Base-by-base conservation (phyloP, 2,329 filamentous ascomycete genomes). In the Aspergillus sp. region DNA sequence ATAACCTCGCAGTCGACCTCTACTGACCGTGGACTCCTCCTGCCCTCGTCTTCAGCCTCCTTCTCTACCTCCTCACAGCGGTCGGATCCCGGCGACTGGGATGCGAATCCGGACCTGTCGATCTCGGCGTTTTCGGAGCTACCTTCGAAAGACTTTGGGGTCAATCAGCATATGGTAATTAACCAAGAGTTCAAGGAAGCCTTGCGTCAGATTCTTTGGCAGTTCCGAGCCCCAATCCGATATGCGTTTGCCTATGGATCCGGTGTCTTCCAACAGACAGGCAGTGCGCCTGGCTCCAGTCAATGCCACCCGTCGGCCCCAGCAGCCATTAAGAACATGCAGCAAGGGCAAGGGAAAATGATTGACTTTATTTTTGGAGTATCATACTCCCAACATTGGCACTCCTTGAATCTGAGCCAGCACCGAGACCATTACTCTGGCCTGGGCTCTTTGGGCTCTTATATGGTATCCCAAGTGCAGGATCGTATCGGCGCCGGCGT, bases 331-430 rank as follows among this genome's bases (percentile, higher is more conserved):
- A 82, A 90, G 66, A 91, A 92, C 67, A 91, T 92, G 67, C 94
- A 98, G 76, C 89, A 91, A 69, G 91, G 91, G 30, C 88, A 88
- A 1, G 92, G 92, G 12, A 97, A 97, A 80, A 96, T 98, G 89
- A 96, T 99, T 65, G 95, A 99, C 78, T 97, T 99, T 74, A 96
- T 99, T 67, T 95, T 99, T 74, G 95, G 94, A 25, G 94, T 98
- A 10, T 91, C 91, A 1, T 91, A 96, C 76, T 92, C 91, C 1
- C 91, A 99, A 73, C 95, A 99, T 78, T 99, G 94, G 91, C 95
- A 99, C 78, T 93, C 90, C 36, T 83, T 99, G 62, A 99, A 99
- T 71, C 82, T 99, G 17, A 84, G 85, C 65, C 90, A 97, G 74
- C 90, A 99, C 72, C 89, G 91, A 7, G 85, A 96, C 70, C 95